phyloP scores from a whole-genome alignment of 1,139 yeast genomes.

The Taphrina confusa region DNA sequence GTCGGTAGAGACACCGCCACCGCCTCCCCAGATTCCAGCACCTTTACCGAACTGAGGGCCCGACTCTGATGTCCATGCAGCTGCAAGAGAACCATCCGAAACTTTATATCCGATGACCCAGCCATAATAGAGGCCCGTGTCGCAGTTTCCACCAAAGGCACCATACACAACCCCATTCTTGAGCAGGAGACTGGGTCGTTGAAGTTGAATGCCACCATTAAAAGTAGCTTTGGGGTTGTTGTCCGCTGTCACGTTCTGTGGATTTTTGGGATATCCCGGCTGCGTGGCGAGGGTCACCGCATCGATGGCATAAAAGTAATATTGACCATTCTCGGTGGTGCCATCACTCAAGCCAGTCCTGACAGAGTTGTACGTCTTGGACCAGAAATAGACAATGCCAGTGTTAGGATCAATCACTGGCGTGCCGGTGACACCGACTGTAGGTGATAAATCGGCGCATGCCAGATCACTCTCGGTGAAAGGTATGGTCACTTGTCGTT shows the following conservation, averaged over 20 bases:
- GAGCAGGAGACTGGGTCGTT: conserved; percentile 1
- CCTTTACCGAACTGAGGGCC: conserved; percentile 1
- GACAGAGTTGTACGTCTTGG: conserved; percentile 16
- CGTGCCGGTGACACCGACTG: conserved; percentile 19
- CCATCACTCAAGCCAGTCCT: not conserved
- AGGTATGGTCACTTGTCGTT: not conserved
- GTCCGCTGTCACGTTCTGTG: not conserved
- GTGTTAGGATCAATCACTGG: conserved; percentile 9
- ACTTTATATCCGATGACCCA: conserved; percentile 5
- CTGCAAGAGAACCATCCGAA: conserved; percentile 1
- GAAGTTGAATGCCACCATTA: conserved; percentile 8
- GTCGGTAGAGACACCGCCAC: conserved; percentile 14
- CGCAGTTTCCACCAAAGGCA: conserved; percentile 19
- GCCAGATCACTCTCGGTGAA: conserved; percentile 10
- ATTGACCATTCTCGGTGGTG: not conserved
- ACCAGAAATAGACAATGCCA: conserved; percentile 18
- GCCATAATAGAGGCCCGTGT: conserved; percentile 1
- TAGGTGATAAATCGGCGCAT: conserved; percentile 6
- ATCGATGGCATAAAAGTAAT: conserved; percentile 9
- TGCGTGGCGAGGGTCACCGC: conserved; percentile 2
- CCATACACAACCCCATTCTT: conserved; percentile 16
- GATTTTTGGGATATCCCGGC: conserved; percentile 7
- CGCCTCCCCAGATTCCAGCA: conserved; percentile 16
- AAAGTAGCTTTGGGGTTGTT: conserved; percentile 12
- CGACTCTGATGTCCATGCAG: conserved; percentile 8